phyloP scores from a whole-genome alignment of 2,329 filamentous ascomycete species.

The Colletotrichum simmondsii region DNA sequence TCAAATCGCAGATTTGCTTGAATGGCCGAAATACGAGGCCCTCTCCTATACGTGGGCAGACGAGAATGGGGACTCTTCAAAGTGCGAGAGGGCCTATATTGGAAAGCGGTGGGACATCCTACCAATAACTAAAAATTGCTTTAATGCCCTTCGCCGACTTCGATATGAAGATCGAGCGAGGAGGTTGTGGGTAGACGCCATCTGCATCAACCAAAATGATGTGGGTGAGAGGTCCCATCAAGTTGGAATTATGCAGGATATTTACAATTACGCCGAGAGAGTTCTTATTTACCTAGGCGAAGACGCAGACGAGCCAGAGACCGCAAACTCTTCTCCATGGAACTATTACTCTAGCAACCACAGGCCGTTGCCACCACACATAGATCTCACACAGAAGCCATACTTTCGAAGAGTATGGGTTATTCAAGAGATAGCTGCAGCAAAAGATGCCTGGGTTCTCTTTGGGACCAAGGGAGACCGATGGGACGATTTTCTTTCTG shows the following conservation, averaged over 20 bases:
- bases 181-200: no score
- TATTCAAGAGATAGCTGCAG: conserved; percentile 13
- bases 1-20: not conserved
- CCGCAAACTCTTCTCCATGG: no score
- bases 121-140: not conserved
- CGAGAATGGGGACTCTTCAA: not conserved
- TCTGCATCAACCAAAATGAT: conserved; percentile 29
- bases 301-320: no score
- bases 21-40: conserved; percentile 25
- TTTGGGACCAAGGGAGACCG: not conserved
- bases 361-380: no score
- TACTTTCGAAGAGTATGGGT: conserved; percentile 21
- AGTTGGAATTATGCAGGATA: conserved; percentile 36
- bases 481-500: no score
- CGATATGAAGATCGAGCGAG: no score
- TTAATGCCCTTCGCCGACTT: conserved; percentile 11
- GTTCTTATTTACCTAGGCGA: no score
- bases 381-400: not conserved
- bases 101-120: not conserved
- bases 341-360: no score
- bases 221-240: conserved; percentile 31
- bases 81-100: not conserved
- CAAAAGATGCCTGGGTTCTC: not conserved
- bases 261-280: no score
- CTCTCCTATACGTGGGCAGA: conserved; percentile 30